A percentile compares a stretch with the other conserved stretches of the same genome.
These are phyloP conservation scores for Reutealis trisperma DNA, from an alignment of 345 rosid genomes.

Conservation along the genomic window DNA sequence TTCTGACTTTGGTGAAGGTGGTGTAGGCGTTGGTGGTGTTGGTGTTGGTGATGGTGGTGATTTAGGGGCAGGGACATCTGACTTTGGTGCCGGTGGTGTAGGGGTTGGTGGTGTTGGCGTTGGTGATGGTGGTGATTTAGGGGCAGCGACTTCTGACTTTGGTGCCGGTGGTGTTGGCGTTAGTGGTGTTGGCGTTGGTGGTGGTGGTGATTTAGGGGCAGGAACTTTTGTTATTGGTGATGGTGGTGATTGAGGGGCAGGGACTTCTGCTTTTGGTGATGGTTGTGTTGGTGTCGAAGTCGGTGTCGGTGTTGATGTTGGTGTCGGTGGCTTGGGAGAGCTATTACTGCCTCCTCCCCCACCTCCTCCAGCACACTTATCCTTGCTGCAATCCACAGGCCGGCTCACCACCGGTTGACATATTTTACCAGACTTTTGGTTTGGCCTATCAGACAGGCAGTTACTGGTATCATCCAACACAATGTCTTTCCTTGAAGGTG, in stretches of 20 bases:
- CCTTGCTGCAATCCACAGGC: slow-evolving; percentile 71
- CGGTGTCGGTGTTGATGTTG: neutral
- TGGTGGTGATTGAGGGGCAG: no score
- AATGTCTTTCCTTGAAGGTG: slow-evolving; percentile 27
- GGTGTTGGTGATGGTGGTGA: neutral
- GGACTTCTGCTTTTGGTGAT: neutral
- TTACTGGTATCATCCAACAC: slow-evolving; percentile 51
- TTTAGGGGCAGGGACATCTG: no score
- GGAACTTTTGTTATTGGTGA: no score
- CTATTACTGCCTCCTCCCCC: neutral
- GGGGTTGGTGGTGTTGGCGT: neutral
- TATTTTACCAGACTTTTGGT: slow-evolving; percentile 37
- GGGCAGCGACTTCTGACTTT: no score
- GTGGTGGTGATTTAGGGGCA: no score
- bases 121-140: no score
- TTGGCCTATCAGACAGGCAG: slow-evolving; percentile 50
- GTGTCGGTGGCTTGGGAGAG: neutral
- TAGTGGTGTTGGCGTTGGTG: no score
- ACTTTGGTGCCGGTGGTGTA: slow-evolving; percentile 17
- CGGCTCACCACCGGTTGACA: slow-evolving; percentile 49
- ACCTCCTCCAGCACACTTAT: slow-evolving; percentile 34
- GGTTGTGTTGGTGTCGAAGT: neutral
- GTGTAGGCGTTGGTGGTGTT: neutral
- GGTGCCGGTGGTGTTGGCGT: no score
- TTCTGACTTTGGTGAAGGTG: no score